phyloP scores from a whole-genome alignment of 345 rosid species.

The Syzygium aqueum region DNA sequence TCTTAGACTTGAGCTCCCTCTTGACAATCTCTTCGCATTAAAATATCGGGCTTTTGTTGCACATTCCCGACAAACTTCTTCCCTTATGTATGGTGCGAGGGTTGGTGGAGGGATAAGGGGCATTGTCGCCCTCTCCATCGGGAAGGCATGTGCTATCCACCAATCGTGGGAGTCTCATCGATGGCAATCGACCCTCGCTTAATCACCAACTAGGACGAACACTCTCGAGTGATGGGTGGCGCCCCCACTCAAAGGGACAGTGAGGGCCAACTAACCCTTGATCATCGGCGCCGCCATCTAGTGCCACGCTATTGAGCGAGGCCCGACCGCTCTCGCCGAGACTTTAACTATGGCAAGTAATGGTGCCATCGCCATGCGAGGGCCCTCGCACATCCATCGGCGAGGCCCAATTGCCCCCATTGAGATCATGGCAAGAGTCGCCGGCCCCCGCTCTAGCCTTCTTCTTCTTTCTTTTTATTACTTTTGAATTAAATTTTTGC shows the following conservation, averaged over 20 bases:
- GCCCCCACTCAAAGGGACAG: rapidly evolving
- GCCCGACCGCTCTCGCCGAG: rapidly evolving
- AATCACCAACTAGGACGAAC: background rate
- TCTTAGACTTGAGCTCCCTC: too few species aligned
- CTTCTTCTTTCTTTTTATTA: too few species aligned
- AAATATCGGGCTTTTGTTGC: too few species aligned
- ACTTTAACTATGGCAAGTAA: rapidly evolving
- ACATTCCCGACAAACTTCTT: too few species aligned
- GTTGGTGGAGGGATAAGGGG: background rate
- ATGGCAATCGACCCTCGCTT: too few species aligned
- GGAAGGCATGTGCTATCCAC: too few species aligned
- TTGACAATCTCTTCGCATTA: too few species aligned
- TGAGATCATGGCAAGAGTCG: background rate
- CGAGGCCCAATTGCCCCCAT: background rate
- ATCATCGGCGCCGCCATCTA: rapidly evolving
- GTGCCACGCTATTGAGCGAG: background rate
- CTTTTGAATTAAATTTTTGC: background rate
- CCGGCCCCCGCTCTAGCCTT: background rate
- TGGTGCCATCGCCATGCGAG: background rate
- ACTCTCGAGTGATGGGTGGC: background rate
- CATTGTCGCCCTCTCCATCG: too few species aligned
- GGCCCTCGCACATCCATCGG: background rate
- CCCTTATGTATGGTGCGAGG: too few species aligned
- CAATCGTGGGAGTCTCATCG: background rate
- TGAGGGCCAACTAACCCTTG: rapidly evolving